phyloP scores from a whole-genome alignment of 2,329 filamentous ascomycete genomes.

The Herpotrichia juniperi region DNA sequence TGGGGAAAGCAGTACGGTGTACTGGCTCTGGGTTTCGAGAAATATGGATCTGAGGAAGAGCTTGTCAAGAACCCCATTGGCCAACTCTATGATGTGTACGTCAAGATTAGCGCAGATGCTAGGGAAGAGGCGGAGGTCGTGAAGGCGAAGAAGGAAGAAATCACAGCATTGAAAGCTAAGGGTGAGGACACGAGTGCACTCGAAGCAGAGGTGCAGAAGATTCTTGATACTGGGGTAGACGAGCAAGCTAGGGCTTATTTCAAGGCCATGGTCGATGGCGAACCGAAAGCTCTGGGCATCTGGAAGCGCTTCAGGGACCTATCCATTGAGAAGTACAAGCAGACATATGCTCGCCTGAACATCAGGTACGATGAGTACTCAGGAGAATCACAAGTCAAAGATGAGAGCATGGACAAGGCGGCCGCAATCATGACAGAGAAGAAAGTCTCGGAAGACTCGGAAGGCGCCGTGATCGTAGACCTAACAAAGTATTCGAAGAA shows the following conservation, averaged over 20 bases:
- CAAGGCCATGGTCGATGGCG: conserved; percentile 70
- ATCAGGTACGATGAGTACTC: conserved; percentile 71
- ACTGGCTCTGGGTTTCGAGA: conserved; percentile 74
- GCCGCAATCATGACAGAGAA: conserved; percentile 64
- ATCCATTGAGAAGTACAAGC: conserved; percentile 68
- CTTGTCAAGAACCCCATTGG: conserved; percentile 77
- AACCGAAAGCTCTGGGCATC: conserved; percentile 63
- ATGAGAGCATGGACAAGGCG: conserved; percentile 66
- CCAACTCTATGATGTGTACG: conserved; percentile 82
- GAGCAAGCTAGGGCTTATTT: conserved; percentile 76
- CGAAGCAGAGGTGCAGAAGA: conserved; percentile 50
- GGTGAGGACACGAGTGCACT: conserved; percentile 49
- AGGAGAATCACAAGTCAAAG: conserved; percentile 71
- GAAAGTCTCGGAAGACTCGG: conserved; percentile 66
- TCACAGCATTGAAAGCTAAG: conserved; percentile 44
- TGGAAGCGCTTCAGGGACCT: conserved; percentile 70
- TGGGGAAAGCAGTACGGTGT: conserved; percentile 79
- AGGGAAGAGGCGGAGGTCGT: conserved; percentile 69
- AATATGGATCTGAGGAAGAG: conserved; percentile 75
- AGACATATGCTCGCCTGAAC: conserved; percentile 68
- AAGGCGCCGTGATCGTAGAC: conserved; percentile 72
- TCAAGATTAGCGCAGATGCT: conserved; percentile 71
- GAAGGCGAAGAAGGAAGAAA: conserved; percentile 59
- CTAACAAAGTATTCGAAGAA: conserved; percentile 73
- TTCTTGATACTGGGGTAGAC: conserved; percentile 54